Evolutionary conservation across 164 flowering plant genomes (phyloP), one percentile per base, ranked within the genome.

Genomic region (Chloranthus sessilifolius): DNA sequence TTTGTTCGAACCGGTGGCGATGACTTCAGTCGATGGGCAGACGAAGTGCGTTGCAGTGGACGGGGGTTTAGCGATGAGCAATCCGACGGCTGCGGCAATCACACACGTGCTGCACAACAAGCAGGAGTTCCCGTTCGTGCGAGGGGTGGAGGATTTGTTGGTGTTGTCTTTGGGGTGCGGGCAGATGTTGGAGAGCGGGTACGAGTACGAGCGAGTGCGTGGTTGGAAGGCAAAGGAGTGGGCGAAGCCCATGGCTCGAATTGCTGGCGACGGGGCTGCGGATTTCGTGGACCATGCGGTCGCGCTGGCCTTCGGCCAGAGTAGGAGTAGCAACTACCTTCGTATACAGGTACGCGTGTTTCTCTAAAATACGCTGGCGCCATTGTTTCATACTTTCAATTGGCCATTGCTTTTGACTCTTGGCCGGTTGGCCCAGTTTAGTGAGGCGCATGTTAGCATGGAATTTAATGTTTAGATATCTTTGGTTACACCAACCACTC

Each of bases 51-150:
- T 82, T 24, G 99, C 83, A 30, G 77, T 92, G 0, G 96, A 79
- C 42, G 99, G 99, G 1, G 91, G 91, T 0, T 50, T 86, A 38
- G 82, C 82, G 16, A 92, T 88, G 99, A 81, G 76, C 51, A 92
- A 88, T 63, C 99, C 99, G 7, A 66, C 95, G 2, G 80, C 95
- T 20, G 95, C 99, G 7, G 97, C 99, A 2, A 86, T 92, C 31
- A 92, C 97, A 34, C 99, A 92, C 74, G 99, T 92, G 73, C 67
- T 92, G 50, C 96, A 92, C 53, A 92, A 92, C 70, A 88, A 88
- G 65, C 88, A 86, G 62, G 99, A 92, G 75, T 92, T 92, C 36
- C 99, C 99, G 23, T 79, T 78, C 62, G 95, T 88, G 40, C 67
- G 95, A 43, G 99, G 99, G 5, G 91, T 86, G 11, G 96, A 88